A percentile compares a stretch with the other conserved stretches of the same genome.
Evolutionary conservation across 257 asterid species (phyloP).

Genomic region (Paraleonurus japonicus): DNA sequence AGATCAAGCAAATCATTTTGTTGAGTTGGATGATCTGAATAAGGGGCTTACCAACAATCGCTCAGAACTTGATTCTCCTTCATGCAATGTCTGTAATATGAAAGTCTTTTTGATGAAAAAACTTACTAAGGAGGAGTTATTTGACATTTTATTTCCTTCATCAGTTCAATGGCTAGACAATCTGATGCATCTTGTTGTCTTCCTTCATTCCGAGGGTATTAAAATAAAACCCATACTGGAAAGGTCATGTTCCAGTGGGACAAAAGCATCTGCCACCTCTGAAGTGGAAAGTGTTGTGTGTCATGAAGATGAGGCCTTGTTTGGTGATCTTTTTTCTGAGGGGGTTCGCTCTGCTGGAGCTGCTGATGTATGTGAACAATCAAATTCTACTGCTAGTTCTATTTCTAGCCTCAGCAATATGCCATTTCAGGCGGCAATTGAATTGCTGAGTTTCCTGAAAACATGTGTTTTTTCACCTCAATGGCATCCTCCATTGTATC

Average conservation of each 20-base stretch:
- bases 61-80: slow-evolving; percentile 41
- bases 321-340: slow-evolving; percentile 98
- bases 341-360: slow-evolving; percentile 88
- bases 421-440: slow-evolving; percentile 80
- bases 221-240: slow-evolving; percentile 75
- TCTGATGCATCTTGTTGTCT: slow-evolving; percentile 61
- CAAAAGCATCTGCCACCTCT: slow-evolving; percentile 61
- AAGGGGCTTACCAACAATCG: slow-evolving; percentile 25
- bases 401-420: slow-evolving; percentile 55
- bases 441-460: slow-evolving; percentile 66
- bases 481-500: slow-evolving; percentile 58
- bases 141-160: slow-evolving; percentile 62
- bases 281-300: slow-evolving; percentile 73
- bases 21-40: slow-evolving; percentile 48
- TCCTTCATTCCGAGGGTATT: slow-evolving; percentile 83
- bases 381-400: slow-evolving; percentile 50
- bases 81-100: slow-evolving; percentile 44
- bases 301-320: slow-evolving; percentile 95
- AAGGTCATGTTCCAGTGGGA: slow-evolving; percentile 57
- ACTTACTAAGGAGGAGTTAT: slow-evolving; percentile 61
- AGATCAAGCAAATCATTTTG: slow-evolving; percentile 42
- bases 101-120: slow-evolving; percentile 53
- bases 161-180: slow-evolving; percentile 77
- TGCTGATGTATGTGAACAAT: slow-evolving; percentile 74
- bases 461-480: slow-evolving; percentile 65